phyloP scores from a whole-genome alignment of 768 basidiomycete genomes.

The Boletus vermiculosoides region DNA sequence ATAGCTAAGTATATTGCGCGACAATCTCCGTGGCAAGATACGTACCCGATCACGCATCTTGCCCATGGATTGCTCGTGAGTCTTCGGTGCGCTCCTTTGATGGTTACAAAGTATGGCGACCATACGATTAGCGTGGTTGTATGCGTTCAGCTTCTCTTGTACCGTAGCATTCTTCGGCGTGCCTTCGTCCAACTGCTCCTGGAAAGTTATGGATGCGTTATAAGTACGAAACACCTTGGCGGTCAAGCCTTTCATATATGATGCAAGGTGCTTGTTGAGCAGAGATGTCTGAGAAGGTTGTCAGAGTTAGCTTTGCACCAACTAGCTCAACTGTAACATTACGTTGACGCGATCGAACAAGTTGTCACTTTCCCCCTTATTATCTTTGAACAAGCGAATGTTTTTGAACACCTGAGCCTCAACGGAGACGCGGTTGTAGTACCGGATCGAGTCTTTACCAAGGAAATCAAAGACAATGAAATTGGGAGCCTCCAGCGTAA shows the following conservation, averaged over 20 bases:
- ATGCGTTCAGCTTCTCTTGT: conserved; percentile 96
- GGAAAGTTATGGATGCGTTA: conserved; percentile 97
- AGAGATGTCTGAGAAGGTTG: conserved; percentile 57
- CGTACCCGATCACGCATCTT: conserved; percentile 89
- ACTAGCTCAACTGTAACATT: conserved; percentile 4
- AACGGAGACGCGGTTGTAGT: conserved; percentile 88
- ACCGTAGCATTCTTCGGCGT: conserved; percentile 67
- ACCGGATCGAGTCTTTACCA: conserved; percentile 98
- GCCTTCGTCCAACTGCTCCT: conserved; percentile 79
- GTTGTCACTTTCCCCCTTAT: conserved; percentile 83
- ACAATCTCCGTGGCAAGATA: conserved; percentile 6
- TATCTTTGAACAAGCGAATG: conserved; percentile 93
- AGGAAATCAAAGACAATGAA: conserved; percentile 94
- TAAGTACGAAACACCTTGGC: conserved; percentile 99
- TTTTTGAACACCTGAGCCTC: conserved; percentile 97
- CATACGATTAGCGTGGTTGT: conserved; percentile 95
- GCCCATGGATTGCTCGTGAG: conserved; percentile 90
- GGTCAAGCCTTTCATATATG: conserved; percentile 96
- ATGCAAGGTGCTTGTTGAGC: conserved; percentile 89
- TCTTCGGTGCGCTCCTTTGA: conserved; percentile 92
- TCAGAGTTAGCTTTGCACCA: conserved; percentile 18
- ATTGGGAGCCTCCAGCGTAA: conserved; percentile 86
- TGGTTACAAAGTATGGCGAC: conserved; percentile 99
- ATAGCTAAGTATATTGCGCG: conserved; percentile 4
- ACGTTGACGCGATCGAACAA: conserved; percentile 96